Base-by-base conservation (phyloP, 2,329 filamentous ascomycete genomes). In the Talaromyces sp. region DNA sequence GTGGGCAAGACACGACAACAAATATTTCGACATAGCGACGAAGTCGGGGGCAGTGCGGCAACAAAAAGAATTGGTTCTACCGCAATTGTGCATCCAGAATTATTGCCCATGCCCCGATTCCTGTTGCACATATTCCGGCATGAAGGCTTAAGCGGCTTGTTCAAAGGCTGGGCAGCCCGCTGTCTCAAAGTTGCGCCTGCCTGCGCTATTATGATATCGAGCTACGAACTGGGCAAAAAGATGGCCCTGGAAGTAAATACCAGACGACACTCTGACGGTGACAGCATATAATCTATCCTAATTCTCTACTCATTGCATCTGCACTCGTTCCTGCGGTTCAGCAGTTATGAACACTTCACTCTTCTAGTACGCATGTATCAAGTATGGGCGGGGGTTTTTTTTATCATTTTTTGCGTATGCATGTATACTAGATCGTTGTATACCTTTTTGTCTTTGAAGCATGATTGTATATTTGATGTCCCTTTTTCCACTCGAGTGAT, bases 151-250 rank as follows among this genome's bases (percentile, higher is more conserved):
- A 74, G 84, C 1, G 95, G 95, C 0, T 79, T 99, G 5, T 98
- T 96, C 85, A 90, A 83, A 69, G 95, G 95, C 48, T 97, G 93
- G 91, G 88, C 92, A 25, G 92, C 95, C 0, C 84, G 95, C 42
- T 96, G 92, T 68, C 81, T 98, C 65, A 98, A 98, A 75, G 93
- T 99, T 5, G 93, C 95, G 1, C 95, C 95, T 1, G 92, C 93
- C 0, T 99, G 95, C 77, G 95, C 95, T 31, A 98, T 99, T 73
- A 99, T 99, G 95, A 98, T 99, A 73, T 96, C 91, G 73, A 96
- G 89, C 73, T 99, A 98, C 75, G 95, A 99, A 76, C 85, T 98
- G 40, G 93, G 95, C 58, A 99, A 99, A 82, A 88, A 90, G 75
- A 88, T 90, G 73, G 96, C 96, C 37, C 83, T 86, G 60, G 83